phyloP scores from a whole-genome alignment of 345 rosid genomes.

The Acer negundo region DNA sequence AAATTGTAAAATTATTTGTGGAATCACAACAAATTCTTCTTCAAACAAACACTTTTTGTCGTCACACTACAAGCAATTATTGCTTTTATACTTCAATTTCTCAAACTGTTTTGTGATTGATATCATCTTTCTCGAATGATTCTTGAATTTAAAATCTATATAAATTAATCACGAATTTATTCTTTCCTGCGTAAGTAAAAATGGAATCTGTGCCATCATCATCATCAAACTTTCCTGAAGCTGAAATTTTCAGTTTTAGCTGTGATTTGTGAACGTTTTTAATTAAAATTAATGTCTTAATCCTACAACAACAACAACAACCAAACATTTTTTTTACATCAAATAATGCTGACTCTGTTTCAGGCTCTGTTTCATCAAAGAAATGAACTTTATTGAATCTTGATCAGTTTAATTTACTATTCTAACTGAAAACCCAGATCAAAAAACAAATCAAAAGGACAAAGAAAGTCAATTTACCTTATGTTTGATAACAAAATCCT shows the following conservation, averaged over 20 bases:
- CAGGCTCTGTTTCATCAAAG: neutral
- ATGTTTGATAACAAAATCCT: constrained; percentile 82
- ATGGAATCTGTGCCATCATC: neutral
- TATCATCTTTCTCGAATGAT: neutral
- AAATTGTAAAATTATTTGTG: too few species aligned
- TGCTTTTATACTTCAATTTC: too few species aligned
- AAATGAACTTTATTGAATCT: neutral
- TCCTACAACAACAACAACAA: neutral
- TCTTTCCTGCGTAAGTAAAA: neutral
- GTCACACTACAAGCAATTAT: too few species aligned
- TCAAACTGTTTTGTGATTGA: too few species aligned
- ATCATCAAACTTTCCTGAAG: too few species aligned
- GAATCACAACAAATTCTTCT: too few species aligned
- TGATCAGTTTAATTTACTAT: neutral
- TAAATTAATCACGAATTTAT: constrained; percentile 7
- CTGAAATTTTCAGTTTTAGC: neutral
- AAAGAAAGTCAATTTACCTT: constrained; percentile 43
- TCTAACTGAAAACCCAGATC: neutral
- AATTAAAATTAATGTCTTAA: too few species aligned
- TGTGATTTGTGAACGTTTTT: neutral
- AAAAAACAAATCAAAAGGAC: neutral
- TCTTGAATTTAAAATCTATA: neutral
- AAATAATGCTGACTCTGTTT: neutral
- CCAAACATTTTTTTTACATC: neutral
- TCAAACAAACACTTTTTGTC: too few species aligned